Evolutionary conservation across 768 basidiomycete species (phyloP).

Genomic region (Lentinus brumalis): DNA sequence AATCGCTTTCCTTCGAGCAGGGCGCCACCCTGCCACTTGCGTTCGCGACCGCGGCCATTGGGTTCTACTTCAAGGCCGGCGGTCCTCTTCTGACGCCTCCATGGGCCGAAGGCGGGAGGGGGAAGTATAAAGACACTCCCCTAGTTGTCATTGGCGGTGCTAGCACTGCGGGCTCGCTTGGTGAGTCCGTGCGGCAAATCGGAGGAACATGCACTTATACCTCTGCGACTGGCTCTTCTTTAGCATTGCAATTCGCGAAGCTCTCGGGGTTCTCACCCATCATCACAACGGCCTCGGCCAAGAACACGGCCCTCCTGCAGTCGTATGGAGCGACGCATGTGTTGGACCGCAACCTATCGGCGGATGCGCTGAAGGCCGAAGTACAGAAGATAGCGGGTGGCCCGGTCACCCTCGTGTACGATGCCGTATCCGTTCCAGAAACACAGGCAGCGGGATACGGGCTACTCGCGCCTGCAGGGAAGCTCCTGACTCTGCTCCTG

Average conservation of each 20-base stretch:
- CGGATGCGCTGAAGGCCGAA: neutral
- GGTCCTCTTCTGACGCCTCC: slow-evolving; percentile 27
- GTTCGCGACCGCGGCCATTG: slow-evolving; percentile 14
- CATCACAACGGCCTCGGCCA: slow-evolving; percentile 23
- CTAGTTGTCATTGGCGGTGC: slow-evolving; percentile 29
- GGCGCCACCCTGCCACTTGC: slow-evolving; percentile 13
- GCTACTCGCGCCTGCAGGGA: slow-evolving; percentile 22
- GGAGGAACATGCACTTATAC: too few relatives aligned
- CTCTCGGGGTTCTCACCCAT: slow-evolving; percentile 27
- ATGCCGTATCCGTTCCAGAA: slow-evolving; percentile 17
- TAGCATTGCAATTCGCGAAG: slow-evolving; percentile 24
- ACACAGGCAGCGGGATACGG: slow-evolving; percentile 22
- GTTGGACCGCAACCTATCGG: slow-evolving; percentile 6
- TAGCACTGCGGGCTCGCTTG: slow-evolving; percentile 24
- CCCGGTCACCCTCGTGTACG: slow-evolving; percentile 24
- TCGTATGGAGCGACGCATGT: slow-evolving; percentile 20
- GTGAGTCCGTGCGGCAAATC: slow-evolving; percentile 4
- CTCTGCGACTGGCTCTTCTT: too few relatives aligned
- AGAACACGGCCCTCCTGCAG: slow-evolving; percentile 1
- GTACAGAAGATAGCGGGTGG: slow-evolving; percentile 9
- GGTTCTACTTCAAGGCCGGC: slow-evolving; percentile 19
- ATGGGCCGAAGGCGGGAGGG: slow-evolving; percentile 26
- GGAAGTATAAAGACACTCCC: slow-evolving; percentile 33
- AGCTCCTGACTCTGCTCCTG: slow-evolving; percentile 11
- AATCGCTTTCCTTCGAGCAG: slow-evolving; percentile 11